These are phyloP conservation scores for Paraconiothyrium sp. DNA, from an alignment of 2,329 filamentous ascomycete species.

Conservation along the genomic window DNA sequence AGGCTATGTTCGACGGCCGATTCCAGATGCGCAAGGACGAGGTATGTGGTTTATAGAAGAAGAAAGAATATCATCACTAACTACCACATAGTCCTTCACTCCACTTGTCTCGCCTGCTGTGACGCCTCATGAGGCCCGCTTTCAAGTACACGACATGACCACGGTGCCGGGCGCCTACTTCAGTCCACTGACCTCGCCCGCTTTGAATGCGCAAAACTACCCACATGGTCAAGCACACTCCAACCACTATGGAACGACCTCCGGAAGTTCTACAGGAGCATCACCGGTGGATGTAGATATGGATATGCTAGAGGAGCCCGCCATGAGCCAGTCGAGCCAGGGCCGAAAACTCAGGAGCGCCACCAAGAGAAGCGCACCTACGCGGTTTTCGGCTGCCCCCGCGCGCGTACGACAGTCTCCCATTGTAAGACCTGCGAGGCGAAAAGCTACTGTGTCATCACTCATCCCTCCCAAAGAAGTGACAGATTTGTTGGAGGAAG, in stretches of 20 bases:
- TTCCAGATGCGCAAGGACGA: conserved; percentile 75
- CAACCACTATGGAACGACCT: conserved; percentile 55
- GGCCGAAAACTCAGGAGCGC: conserved; percentile 46
- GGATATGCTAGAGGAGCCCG: conserved; percentile 54
- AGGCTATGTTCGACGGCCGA: conserved; percentile 70
- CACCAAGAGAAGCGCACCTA: conserved; percentile 62
- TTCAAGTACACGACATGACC: conserved; percentile 64
- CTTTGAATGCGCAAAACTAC: conserved; percentile 74
- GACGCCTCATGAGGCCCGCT: conserved; percentile 78
- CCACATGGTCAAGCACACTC: conserved; percentile 39
- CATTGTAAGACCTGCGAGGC: conserved; percentile 71
- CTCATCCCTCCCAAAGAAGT: conserved; percentile 58
- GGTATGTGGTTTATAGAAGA: conserved; percentile 60
- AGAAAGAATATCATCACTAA: conserved; percentile 24
- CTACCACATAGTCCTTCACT: conserved; percentile 74
- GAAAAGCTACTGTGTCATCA: conserved; percentile 56
- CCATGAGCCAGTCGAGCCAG: conserved; percentile 52
- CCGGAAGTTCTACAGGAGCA: conserved; percentile 60
- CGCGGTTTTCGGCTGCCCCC: conserved; percentile 54
- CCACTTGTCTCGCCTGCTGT: conserved; percentile 86
- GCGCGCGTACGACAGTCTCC: conserved; percentile 73
- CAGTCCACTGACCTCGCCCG: conserved; percentile 83
- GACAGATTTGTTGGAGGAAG: conserved; percentile 52
- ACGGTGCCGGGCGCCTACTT: conserved; percentile 78
- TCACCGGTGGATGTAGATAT: conserved; percentile 59